Evolutionary conservation across 495 filamentous ascomycete species (phyloP).

Genomic region (Penicillium cataractarum): DNA sequence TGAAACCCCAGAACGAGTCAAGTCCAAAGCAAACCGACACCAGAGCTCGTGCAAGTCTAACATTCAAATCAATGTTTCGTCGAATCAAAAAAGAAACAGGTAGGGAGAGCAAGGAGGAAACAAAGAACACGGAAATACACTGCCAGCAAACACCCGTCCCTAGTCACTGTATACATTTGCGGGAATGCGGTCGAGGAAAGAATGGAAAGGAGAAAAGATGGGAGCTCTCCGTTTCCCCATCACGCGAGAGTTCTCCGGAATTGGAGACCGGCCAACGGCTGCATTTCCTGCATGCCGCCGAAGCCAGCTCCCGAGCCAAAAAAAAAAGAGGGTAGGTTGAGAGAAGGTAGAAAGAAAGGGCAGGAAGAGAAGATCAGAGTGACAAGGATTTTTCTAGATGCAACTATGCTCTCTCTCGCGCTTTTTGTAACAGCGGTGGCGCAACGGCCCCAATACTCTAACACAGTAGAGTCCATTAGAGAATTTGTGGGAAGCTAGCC

Average conservation of each 20-base stretch:
- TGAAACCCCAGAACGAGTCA: slow-evolving; percentile 22
- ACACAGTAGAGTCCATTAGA: background rate
- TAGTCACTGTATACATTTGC: slow-evolving; percentile 23
- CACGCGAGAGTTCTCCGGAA: slow-evolving; percentile 12
- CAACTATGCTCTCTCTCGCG: background rate
- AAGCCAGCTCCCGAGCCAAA: slow-evolving; percentile 17
- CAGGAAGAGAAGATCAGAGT: slow-evolving; percentile 10
- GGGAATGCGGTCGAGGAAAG: slow-evolving; percentile 20
- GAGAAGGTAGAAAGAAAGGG: slow-evolving; percentile 7
- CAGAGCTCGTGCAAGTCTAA: slow-evolving; percentile 38
- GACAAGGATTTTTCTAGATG: background rate
- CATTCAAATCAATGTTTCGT: slow-evolving; percentile 33
- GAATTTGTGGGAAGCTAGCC: background rate
- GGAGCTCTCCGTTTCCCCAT: slow-evolving; percentile 15
- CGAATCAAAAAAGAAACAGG: slow-evolving; percentile 18
- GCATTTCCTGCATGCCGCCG: slow-evolving; percentile 46
- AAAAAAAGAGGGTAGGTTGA: background rate
- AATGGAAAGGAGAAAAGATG: slow-evolving; percentile 9
- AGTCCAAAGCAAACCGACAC: slow-evolving; percentile 32
- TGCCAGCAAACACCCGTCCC: slow-evolving; percentile 25
- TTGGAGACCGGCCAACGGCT: slow-evolving; percentile 28
- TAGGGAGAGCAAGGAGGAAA: background rate
- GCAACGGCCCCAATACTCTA: background rate
- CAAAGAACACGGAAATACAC: slow-evolving; percentile 20
- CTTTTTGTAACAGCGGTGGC: background rate